phyloP scores from a whole-genome alignment of 805 yeast species.

The Metschnikowia picachoensis region DNA sequence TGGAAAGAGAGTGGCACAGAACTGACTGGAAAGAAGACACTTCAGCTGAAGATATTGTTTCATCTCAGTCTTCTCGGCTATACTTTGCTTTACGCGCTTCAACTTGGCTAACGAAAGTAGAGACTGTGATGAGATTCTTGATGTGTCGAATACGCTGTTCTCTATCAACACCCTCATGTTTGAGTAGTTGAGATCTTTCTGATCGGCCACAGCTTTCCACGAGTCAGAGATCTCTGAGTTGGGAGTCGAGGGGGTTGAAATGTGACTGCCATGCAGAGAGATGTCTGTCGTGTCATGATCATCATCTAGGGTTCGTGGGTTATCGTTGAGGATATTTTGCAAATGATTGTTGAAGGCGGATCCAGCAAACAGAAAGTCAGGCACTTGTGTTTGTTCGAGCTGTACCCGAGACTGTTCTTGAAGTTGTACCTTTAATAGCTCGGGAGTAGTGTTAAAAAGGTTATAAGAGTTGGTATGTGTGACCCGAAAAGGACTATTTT shows the following conservation, averaged over 20 bases:
- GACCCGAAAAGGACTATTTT: conserved; percentile 35
- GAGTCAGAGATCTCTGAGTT: conserved; percentile 16
- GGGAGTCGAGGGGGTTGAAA: conserved; percentile 17
- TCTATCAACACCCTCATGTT: conserved; percentile 43
- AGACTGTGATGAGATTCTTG: conserved; percentile 32
- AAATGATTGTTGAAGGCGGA: conserved; percentile 34
- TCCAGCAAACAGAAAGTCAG: conserved; percentile 22
- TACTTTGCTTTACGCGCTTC: conserved; percentile 25
- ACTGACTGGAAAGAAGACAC: conserved; percentile 31
- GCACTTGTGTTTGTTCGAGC: conserved; percentile 1
- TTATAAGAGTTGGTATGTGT: conserved; percentile 29
- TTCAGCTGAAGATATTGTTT: conserved; percentile 30
- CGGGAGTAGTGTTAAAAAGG: conserved; percentile 39
- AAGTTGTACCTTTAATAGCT: conserved; percentile 40
- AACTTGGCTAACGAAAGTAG: conserved; percentile 30
- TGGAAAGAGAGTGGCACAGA: conserved; percentile 25
- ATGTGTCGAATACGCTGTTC: conserved; percentile 39
- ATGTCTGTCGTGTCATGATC: conserved; percentile 14
- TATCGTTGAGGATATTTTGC: conserved; percentile 18
- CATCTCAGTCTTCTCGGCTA: conserved; percentile 29
- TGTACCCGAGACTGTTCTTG: conserved; percentile 34
- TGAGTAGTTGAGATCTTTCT: conserved; percentile 28
- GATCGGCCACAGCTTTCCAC: conserved; percentile 10
- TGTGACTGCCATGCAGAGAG: conserved; percentile 8
- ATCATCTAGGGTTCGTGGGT: conserved; percentile 11